Conservation (phyloP, 371 early-diverging fungal species). For the Dichotomocladium elegans region DNA sequence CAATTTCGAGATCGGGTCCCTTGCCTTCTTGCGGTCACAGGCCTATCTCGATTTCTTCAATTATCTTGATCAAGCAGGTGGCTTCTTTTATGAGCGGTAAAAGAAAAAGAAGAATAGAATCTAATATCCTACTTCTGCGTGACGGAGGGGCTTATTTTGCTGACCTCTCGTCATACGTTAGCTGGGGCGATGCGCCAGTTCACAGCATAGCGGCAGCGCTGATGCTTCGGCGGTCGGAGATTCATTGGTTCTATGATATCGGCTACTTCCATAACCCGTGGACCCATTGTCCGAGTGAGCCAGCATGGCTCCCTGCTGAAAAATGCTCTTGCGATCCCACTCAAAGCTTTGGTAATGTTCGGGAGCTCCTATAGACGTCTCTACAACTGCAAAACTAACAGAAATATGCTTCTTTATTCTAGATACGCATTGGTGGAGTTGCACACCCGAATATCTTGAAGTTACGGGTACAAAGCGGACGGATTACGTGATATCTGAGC, state of each 20-base stretch:
- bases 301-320: constrained; percentile 35
- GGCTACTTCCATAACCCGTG: constrained; percentile 75
- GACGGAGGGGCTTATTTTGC: too few relatives aligned
- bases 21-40: constrained; percentile 73
- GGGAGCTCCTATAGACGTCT: neutral
- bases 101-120: neutral
- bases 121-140: constrained; percentile 58
- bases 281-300: constrained; percentile 65
- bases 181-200: constrained; percentile 97
- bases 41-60: constrained; percentile 78
- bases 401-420: neutral
- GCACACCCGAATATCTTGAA: constrained; percentile 13
- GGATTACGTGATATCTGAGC: constrained; percentile 6
- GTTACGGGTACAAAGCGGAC: constrained; percentile 7
- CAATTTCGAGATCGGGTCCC: constrained; percentile 59
- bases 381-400: too few relatives aligned
- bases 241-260: constrained; percentile 89
- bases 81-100: constrained; percentile 90
- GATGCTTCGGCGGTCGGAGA: constrained; percentile 59
- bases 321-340: constrained; percentile 58
- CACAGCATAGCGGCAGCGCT: constrained; percentile 82
- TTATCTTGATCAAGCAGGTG: constrained; percentile 79
- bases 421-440: constrained; percentile 15
- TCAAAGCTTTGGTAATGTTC: constrained; percentile 44
- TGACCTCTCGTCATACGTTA: too few relatives aligned